These are phyloP conservation scores for Yarrowia sp. DNA, from an alignment of 805 yeast genomes.

Conservation along the genomic window DNA sequence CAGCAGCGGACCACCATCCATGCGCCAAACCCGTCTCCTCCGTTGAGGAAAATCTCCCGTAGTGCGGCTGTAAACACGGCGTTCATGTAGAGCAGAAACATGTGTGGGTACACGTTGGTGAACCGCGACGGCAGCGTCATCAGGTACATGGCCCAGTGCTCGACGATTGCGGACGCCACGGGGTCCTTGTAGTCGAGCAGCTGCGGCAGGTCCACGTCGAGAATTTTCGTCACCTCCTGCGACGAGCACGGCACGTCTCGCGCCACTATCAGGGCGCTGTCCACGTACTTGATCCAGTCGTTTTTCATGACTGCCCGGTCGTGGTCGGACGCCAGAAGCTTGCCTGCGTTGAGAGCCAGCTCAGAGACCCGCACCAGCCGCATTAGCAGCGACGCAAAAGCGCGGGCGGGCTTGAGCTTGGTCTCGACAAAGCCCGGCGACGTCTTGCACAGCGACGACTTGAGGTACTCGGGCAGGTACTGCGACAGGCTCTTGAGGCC, in stretches of 20 bases:
- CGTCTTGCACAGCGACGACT: conserved; percentile 37
- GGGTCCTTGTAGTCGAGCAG: conserved; percentile 31
- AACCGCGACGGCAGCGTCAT: conserved; percentile 49
- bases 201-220: conserved; percentile 36
- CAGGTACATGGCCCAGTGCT: conserved; percentile 43
- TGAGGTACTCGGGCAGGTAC: conserved; percentile 46
- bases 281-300: conserved; percentile 57
- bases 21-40: conserved; percentile 60
- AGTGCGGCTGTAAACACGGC: conserved; percentile 57
- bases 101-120: conserved; percentile 51
- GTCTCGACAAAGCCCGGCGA: conserved; percentile 52
- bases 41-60: conserved; percentile 58
- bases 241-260: conserved; percentile 53
- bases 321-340: conserved; percentile 44
- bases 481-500: conserved; percentile 55
- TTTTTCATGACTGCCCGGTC: conserved; percentile 52
- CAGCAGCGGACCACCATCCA: conserved; percentile 80
- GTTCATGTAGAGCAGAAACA: conserved; percentile 53
- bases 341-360: conserved; percentile 51
- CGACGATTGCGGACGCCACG: conserved; percentile 31
- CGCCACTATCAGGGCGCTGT: conserved; percentile 46
- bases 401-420: conserved; percentile 54
- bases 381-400: conserved; percentile 52
- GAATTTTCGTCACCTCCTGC: conserved; percentile 32
- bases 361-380: conserved; percentile 55